These are phyloP conservation scores for Schwanniomyces vanrijiae DNA, from an alignment of 805 yeast genomes.

Conservation along the genomic window DNA sequence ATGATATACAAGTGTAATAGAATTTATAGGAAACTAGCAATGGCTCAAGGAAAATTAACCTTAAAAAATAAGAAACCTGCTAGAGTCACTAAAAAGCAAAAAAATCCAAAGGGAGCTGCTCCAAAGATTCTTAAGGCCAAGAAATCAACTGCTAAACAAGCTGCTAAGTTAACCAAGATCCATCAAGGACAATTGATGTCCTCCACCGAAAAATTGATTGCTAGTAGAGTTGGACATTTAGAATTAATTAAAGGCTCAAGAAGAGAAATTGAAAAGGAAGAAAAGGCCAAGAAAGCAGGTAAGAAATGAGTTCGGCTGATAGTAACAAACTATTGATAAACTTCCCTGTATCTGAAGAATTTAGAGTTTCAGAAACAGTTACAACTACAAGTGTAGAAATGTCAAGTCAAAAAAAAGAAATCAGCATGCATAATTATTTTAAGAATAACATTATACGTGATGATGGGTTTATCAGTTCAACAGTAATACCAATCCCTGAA, in stretches of 20 bases:
- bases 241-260: constrained; percentile 90
- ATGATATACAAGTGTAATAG: background rate
- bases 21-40: constrained; percentile 16
- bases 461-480: background rate
- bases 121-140: constrained; percentile 72
- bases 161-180: constrained; percentile 56
- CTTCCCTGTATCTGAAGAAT: constrained; percentile 8
- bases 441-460: background rate
- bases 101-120: constrained; percentile 64
- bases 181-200: constrained; percentile 54
- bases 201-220: constrained; percentile 80
- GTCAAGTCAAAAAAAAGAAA: background rate
- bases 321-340: constrained; percentile 12
- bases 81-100: constrained; percentile 65
- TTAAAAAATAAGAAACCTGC: constrained; percentile 49
- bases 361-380: background rate
- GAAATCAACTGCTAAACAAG: constrained; percentile 47
- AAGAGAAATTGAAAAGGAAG: constrained; percentile 70
- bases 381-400: background rate
- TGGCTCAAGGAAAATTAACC: constrained; percentile 78
- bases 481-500: constrained; percentile 15
- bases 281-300: constrained; percentile 31
- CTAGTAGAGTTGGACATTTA: constrained; percentile 90
- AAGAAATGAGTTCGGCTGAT: constrained; percentile 9
- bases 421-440: background rate